Conservation (phyloP, 2,329 filamentous ascomycete genomes). For the Rhytidhysteron rufulum region DNA sequence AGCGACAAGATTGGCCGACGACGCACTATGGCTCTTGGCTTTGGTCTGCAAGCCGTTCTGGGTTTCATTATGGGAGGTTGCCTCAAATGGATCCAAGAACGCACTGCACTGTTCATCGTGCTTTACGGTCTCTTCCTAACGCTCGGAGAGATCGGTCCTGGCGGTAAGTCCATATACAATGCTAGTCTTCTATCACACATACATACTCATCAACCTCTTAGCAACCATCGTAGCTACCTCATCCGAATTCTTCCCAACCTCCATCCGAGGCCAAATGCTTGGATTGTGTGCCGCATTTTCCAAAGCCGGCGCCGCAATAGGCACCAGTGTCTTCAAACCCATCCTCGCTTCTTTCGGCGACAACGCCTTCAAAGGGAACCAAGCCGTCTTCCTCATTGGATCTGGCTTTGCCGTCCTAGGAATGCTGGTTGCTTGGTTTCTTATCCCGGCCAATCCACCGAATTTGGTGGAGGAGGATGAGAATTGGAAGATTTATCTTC, state of each 20-base stretch:
- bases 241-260: conserved; percentile 23
- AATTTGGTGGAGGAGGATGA: conserved; percentile 26
- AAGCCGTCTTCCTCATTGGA: conserved; percentile 22
- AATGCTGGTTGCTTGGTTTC: conserved; percentile 20
- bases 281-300: conserved; percentile 19
- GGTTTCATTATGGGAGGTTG: conserved; percentile 23
- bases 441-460: conserved; percentile 24
- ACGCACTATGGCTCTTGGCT: conserved; percentile 21
- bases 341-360: conserved; percentile 21
- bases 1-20: conserved; percentile 21
- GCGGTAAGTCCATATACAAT: conserved; percentile 7
- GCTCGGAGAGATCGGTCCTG: conserved; percentile 22
- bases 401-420: conserved; percentile 22
- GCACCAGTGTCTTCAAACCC: conserved; percentile 21
- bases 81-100: conserved; percentile 23
- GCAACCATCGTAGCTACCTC: conserved; percentile 17
- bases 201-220: not conserved
- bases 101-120: conserved; percentile 26
- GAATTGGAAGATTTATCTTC: conserved; percentile 21
- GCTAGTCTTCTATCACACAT: too few species aligned
- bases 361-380: conserved; percentile 20
- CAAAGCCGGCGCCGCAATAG: conserved; percentile 26
- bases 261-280: conserved; percentile 22
- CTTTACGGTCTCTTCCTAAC: conserved; percentile 25
- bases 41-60: conserved; percentile 18